Conservation (phyloP, 495 filamentous ascomycete species). For the Chaetomium tenue region DNA sequence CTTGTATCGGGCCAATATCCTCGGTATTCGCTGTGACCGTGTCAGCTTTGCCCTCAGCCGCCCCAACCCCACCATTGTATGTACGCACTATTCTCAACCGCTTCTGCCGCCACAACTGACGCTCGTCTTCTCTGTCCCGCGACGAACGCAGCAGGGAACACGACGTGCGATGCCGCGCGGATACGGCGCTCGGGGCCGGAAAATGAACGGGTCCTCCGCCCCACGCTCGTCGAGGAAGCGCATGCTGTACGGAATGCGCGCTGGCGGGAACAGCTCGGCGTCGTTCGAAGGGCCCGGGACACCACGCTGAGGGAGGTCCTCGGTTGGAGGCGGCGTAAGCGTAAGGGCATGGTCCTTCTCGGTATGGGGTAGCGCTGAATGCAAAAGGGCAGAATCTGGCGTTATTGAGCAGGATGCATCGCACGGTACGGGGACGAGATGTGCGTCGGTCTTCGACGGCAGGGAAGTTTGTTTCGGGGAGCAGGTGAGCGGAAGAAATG, state of each 20-base stretch:
- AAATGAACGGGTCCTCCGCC: slow-evolving; percentile 1
- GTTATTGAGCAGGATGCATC: slow-evolving; percentile 16
- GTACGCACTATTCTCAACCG: slow-evolving; percentile 35
- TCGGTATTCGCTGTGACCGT: slow-evolving; percentile 26
- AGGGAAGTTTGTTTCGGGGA: background rate
- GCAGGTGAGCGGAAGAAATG: background rate
- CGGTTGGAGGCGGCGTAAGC: slow-evolving; percentile 2
- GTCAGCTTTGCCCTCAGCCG: background rate
- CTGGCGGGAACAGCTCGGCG: slow-evolving; percentile 14
- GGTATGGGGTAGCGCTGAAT: background rate
- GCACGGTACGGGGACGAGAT: background rate
- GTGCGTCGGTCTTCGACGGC: too few relatives aligned
- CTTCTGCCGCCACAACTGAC: slow-evolving; percentile 35
- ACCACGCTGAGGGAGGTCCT: slow-evolving; percentile 2
- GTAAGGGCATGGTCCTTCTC: slow-evolving; percentile 14
- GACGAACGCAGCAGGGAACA: slow-evolving; percentile 25
- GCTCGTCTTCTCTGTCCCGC: slow-evolving; percentile 32
- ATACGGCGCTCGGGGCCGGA: background rate
- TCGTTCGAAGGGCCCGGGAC: slow-evolving; percentile 10
- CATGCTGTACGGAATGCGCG: slow-evolving; percentile 26
- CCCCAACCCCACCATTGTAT: background rate
- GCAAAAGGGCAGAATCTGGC: background rate
- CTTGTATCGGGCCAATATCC: slow-evolving; percentile 70
- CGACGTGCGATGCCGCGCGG: slow-evolving; percentile 14
- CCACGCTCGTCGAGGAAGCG: background rate